A percentile compares a stretch with the other conserved stretches of the same genome.
Evolutionary conservation across 164 flowering plant species (phyloP).

Genomic region (Aristolochia contorta): DNA sequence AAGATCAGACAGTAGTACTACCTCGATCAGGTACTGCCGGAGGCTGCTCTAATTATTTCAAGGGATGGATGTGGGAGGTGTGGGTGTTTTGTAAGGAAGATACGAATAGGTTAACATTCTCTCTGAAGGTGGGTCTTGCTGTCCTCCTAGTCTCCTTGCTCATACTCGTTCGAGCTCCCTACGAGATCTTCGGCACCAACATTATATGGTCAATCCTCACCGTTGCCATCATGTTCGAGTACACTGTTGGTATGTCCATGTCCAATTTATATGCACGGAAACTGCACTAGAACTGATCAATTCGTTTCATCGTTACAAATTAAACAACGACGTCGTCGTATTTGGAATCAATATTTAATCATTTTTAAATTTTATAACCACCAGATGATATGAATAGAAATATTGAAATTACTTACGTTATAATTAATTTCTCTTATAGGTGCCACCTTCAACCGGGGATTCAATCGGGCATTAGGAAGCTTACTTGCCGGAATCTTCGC

Average conservation of each 20-base stretch:
- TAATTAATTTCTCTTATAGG: too few species aligned
- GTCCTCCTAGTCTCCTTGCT: conserved; percentile 71
- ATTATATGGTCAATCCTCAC: conserved; percentile 90
- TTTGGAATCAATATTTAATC: too few species aligned
- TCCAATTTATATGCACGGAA: too few species aligned
- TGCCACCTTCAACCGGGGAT: conserved; percentile 69
- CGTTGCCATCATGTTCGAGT: conserved; percentile 85
- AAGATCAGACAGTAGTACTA: too few species aligned
- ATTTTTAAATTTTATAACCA: too few species aligned
- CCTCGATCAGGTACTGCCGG: too few species aligned
- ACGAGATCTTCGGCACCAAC: conserved; percentile 62
- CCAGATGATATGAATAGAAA: too few species aligned
- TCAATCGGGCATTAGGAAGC: conserved; percentile 86
- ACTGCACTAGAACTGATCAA: too few species aligned
- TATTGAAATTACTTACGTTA: too few species aligned
- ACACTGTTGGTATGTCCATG: conserved; percentile 70
- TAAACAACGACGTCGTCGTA: too few species aligned
- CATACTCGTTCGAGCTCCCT: conserved; percentile 56
- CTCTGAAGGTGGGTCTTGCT: conserved; percentile 72
- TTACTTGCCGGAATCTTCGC: conserved; percentile 71
- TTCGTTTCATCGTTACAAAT: too few species aligned
- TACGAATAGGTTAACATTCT: conserved; percentile 49
- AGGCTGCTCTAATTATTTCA: conserved; percentile 16
- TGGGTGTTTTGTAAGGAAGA: conserved; percentile 63
- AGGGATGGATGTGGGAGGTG: conserved; percentile 29